phyloP scores from a whole-genome alignment of 805 yeast species.

The Yarrowia bubula region DNA sequence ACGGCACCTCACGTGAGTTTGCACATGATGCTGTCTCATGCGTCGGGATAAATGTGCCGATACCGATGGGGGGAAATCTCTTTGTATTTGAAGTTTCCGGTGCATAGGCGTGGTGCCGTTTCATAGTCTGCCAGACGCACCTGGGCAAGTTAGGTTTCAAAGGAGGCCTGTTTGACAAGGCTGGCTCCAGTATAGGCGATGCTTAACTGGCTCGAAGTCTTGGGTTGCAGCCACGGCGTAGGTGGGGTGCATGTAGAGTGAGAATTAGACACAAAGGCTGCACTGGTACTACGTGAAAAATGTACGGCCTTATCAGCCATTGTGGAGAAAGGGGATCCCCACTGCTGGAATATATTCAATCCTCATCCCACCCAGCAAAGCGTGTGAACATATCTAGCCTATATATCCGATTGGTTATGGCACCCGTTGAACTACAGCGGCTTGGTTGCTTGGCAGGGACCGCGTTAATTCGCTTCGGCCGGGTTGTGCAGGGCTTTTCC shows the following conservation, averaged over 20 bases:
- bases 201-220: conserved; percentile 10
- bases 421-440: neutral
- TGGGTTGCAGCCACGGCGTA: neutral
- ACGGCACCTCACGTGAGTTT: conserved; percentile 21
- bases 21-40: neutral
- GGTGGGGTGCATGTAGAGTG: neutral
- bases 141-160: neutral
- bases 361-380: too few species aligned
- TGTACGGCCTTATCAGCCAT: neutral
- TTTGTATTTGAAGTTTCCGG: neutral
- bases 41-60: conserved; percentile 10
- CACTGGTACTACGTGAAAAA: neutral
- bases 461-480: conserved; percentile 11
- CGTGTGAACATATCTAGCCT: too few species aligned
- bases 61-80: neutral
- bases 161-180: neutral
- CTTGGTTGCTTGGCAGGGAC: conserved; percentile 11
- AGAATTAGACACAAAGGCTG: neutral
- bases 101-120: conserved; percentile 2
- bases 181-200: conserved; percentile 11
- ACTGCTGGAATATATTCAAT: too few species aligned
- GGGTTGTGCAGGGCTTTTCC: neutral
- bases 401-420: too few species aligned
- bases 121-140: neutral
- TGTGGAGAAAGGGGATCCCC: neutral